Conservation (phyloP, 2,329 filamentous ascomycete species). For the Clonostachys sp. region DNA sequence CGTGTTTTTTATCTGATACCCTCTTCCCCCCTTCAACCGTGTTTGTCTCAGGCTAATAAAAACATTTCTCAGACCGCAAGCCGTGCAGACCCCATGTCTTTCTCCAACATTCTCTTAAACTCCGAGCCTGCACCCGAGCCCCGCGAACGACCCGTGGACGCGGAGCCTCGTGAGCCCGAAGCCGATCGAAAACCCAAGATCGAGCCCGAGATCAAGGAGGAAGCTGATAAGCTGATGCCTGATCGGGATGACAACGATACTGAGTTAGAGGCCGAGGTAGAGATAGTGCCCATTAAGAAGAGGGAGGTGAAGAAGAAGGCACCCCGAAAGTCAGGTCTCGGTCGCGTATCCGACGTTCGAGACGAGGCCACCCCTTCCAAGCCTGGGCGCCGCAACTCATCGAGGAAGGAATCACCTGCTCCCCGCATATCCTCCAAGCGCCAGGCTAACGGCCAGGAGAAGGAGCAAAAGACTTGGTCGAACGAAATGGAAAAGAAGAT, state of each 20-base stretch:
- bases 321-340: conserved; percentile 35
- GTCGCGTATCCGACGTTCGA: conserved; percentile 45
- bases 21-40: neutral
- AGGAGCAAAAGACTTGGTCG: conserved; percentile 59
- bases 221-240: conserved; percentile 6
- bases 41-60: neutral
- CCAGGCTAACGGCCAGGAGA: conserved; percentile 55
- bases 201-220: conserved; percentile 4
- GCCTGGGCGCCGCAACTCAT: conserved; percentile 42
- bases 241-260: conserved; percentile 17
- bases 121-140: conserved; percentile 60
- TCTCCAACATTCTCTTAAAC: conserved; percentile 88
- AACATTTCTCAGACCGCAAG: conserved; percentile 54
- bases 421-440: conserved; percentile 50
- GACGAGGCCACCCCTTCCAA: conserved; percentile 45
- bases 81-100: conserved; percentile 86
- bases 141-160: conserved; percentile 21
- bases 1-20: conserved; percentile 25
- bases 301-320: conserved; percentile 17
- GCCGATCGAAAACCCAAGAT: conserved; percentile 10
- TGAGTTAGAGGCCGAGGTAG: conserved; percentile 27
- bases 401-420: conserved; percentile 41
- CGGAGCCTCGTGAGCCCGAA: conserved; percentile 10
- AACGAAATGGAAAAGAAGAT: conserved; percentile 39
- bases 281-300: conserved; percentile 13